phyloP scores from a whole-genome alignment of 1,139 yeast species.

The Ashbya aceris region DNA sequence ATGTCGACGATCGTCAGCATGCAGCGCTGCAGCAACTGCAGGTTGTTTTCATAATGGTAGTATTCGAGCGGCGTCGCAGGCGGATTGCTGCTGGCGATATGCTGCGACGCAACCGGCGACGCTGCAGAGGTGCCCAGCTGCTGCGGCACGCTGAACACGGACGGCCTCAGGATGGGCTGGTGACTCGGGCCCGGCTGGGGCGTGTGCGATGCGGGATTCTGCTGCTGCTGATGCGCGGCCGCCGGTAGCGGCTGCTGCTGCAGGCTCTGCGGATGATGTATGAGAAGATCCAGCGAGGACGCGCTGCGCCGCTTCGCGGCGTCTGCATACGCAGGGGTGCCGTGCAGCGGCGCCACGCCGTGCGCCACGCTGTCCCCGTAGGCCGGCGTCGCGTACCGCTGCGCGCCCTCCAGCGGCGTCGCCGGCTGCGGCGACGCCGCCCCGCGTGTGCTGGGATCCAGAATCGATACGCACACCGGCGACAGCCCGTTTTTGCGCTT shows the following conservation, averaged over 20 bases:
- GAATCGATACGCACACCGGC: constrained; percentile 19
- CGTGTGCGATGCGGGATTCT: constrained; percentile 2
- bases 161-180: background rate
- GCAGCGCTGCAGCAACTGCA: constrained; percentile 7
- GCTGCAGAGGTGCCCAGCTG: background rate
- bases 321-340: background rate
- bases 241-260: constrained; percentile 10
- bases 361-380: background rate
- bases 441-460: constrained; percentile 8
- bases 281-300: constrained; percentile 2
- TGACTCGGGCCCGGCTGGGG: constrained; percentile 1
- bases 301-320: constrained; percentile 1
- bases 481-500: constrained; percentile 27
- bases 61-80: constrained; percentile 1
- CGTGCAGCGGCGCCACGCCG: background rate
- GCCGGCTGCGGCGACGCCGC: background rate
- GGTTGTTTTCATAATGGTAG: constrained; percentile 7
- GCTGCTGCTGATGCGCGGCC: constrained; percentile 7
- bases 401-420: constrained; percentile 4
- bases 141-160: constrained; percentile 1
- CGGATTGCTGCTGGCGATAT: background rate
- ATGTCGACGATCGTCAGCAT: constrained; percentile 8
- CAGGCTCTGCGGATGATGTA: constrained; percentile 2
- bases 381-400: background rate
- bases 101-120: background rate